Conservation (phyloP, 495 filamentous ascomycete genomes). For the Aspergillus heteromorphus region DNA sequence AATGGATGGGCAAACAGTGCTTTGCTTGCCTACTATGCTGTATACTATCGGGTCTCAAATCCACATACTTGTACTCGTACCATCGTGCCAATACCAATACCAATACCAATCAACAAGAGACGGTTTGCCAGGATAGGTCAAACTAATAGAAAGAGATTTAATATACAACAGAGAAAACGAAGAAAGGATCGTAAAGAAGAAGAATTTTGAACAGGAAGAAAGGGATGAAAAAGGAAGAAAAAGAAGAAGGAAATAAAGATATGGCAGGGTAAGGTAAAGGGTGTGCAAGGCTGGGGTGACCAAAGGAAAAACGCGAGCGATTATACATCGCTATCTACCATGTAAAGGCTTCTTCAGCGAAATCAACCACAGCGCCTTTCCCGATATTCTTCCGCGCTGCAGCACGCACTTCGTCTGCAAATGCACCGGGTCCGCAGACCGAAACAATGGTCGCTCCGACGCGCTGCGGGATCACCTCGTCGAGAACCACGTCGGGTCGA, state of each 20-base stretch:
- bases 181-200: background rate
- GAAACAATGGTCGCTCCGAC: slow-evolving; percentile 80
- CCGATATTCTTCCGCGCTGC: slow-evolving; percentile 65
- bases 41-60: too few species aligned
- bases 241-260: slow-evolving; percentile 7
- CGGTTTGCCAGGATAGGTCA: background rate
- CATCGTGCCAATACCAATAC: background rate
- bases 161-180: background rate
- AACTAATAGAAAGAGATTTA: background rate
- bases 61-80: too few species aligned
- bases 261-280: slow-evolving; percentile 2
- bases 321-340: slow-evolving; percentile 45
- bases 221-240: slow-evolving; percentile 12
- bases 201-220: slow-evolving; percentile 5
- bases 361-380: slow-evolving; percentile 67
- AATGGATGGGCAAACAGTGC: too few species aligned
- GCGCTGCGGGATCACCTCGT: slow-evolving; percentile 69
- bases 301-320: too few species aligned
- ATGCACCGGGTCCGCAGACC: slow-evolving; percentile 83
- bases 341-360: slow-evolving; percentile 92
- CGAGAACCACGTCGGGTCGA: slow-evolving; percentile 55
- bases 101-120: background rate
- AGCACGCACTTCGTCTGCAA: slow-evolving; percentile 79
- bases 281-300: too few species aligned
- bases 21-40: too few species aligned